Conservation (phyloP, 306 rosid genomes). For the Prunus dulcis region DNA sequence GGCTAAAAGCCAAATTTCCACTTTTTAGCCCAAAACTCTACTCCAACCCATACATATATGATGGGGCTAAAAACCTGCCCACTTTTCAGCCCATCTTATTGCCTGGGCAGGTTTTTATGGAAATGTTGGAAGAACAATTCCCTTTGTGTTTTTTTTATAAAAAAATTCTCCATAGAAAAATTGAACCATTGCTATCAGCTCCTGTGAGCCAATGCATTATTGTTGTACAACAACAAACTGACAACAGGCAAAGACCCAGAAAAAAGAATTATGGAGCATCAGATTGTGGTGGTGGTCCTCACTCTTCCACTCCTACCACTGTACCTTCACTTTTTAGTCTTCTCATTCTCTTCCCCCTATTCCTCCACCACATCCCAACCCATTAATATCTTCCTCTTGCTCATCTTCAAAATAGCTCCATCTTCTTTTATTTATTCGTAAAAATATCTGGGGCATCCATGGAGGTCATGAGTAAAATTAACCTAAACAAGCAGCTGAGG, state of each 20-base stretch:
- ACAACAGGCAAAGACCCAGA: not conserved
- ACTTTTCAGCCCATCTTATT: too few species aligned
- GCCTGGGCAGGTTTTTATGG: too few species aligned
- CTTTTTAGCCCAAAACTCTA: too few species aligned
- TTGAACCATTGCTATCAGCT: too few species aligned
- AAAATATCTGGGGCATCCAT: conserved; percentile 5
- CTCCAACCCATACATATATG: too few species aligned
- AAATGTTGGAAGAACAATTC: too few species aligned
- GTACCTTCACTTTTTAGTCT: not conserved
- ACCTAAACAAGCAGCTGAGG: conserved; percentile 26
- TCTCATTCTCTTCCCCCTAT: conserved; percentile 1
- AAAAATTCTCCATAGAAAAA: too few species aligned
- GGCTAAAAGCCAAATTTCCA: too few species aligned
- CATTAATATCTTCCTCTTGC: conserved; percentile 14
- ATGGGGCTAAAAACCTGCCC: too few species aligned
- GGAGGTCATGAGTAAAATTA: conserved; percentile 33
- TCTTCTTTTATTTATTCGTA: not conserved
- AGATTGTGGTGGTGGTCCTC: conserved; percentile 51
- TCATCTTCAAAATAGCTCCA: not conserved
- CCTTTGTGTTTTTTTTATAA: too few species aligned
- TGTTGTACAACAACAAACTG: conserved; percentile 17
- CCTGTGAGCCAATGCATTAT: not conserved
- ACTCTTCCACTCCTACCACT: conserved; percentile 5
- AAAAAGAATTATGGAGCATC: conserved; percentile 19
- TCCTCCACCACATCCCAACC: conserved; percentile 12